phyloP scores from a whole-genome alignment of 2,329 filamentous ascomycete genomes.

The Lasiodiplodia citricola region DNA sequence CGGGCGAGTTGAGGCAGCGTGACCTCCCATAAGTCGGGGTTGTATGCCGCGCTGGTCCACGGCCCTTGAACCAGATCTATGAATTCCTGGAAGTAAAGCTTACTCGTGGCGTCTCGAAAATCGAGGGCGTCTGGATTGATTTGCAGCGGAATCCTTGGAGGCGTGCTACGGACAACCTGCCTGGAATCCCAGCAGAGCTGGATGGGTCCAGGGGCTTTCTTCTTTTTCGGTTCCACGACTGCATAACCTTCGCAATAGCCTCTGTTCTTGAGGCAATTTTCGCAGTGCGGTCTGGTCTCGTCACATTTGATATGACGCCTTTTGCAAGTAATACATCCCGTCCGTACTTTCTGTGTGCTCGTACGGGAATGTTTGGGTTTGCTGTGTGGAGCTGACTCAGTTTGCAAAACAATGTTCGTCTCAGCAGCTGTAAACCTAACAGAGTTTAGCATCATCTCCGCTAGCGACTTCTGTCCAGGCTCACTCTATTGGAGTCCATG shows the following conservation, averaged over 20 bases:
- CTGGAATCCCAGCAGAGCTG: slow-evolving; percentile 12
- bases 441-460: no score
- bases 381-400: not conserved
- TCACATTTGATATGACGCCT: slow-evolving; percentile 29
- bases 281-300: slow-evolving; percentile 32
- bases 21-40: not conserved
- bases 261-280: slow-evolving; percentile 27
- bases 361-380: not conserved
- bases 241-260: not conserved
- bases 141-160: not conserved
- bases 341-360: slow-evolving; percentile 7
- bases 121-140: not conserved
- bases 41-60: not conserved
- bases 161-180: not conserved
- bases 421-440: not conserved
- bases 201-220: not conserved
- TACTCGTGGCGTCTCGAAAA: not conserved
- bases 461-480: no score
- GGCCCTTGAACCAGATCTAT: slow-evolving; percentile 3
- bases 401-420: not conserved
- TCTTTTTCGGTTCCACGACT: not conserved
- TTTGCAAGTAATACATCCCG: slow-evolving; percentile 13
- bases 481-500: no score
- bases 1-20: not conserved
- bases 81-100: slow-evolving; percentile 9